Percentiles rank a stretch among this genome's conserved stretches.
Evolutionary conservation across 352 stramenopile genomes (phyloP).

Genomic region (Peronospora farinosa): DNA sequence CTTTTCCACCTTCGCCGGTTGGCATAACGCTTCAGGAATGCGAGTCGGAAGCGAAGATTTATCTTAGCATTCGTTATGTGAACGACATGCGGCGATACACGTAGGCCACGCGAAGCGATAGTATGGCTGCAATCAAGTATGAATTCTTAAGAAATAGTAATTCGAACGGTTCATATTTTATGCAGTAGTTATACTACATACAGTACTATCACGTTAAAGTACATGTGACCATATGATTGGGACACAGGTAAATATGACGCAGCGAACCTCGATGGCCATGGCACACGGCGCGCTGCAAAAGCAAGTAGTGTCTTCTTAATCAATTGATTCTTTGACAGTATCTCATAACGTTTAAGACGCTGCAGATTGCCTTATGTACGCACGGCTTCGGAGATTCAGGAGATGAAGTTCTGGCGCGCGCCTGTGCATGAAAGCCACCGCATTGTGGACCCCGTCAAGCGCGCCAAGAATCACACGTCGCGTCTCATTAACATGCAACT

Average conservation of each 20-base stretch:
- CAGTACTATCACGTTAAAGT: neutral
- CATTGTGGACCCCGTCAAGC: constrained; percentile 73
- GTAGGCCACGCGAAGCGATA: constrained; percentile 23
- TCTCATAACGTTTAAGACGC: neutral
- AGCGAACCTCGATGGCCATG: constrained; percentile 25
- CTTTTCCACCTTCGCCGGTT: constrained; percentile 44
- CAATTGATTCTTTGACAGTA: neutral
- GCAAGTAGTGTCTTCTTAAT: constrained; percentile 17
- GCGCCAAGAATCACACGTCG: constrained; percentile 75
- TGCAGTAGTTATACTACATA: too few species aligned
- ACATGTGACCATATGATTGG: neutral
- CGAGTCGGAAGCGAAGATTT: constrained; percentile 55
- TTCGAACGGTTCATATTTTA: too few species aligned
- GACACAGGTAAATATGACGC: constrained; percentile 7
- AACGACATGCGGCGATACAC: constrained; percentile 82
- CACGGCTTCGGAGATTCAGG: constrained; percentile 75
- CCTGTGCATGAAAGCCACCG: constrained; percentile 66
- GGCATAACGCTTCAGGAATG: constrained; percentile 44
- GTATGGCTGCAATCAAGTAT: constrained; percentile 5
- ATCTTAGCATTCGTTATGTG: constrained; percentile 79
- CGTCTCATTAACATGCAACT: constrained; percentile 79
- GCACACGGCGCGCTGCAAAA: constrained; percentile 65
- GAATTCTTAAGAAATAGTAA: too few species aligned
- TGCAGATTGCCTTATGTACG: constrained; percentile 69
- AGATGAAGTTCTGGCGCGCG: constrained; percentile 84